Evolutionary conservation across 345 rosid genomes (phyloP).

Genomic region (Limnanthes douglasii): DNA sequence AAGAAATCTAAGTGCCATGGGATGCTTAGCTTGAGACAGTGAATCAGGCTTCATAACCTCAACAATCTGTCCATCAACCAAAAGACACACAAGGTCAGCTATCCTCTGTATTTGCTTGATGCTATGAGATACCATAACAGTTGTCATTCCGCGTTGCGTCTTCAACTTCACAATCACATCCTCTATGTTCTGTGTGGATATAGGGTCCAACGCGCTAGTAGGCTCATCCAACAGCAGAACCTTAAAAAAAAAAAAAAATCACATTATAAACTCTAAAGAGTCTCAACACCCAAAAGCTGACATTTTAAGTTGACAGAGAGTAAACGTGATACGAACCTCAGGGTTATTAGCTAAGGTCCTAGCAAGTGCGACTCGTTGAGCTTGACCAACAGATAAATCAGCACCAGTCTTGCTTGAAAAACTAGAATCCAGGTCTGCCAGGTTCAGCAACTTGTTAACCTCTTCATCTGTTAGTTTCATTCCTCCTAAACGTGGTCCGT

Average conservation of each 20-base stretch:
- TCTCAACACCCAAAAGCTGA: background rate
- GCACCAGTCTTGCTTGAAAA: constrained; percentile 30
- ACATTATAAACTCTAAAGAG: background rate
- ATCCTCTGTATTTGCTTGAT: constrained; percentile 82
- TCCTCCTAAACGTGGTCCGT: constrained; percentile 72
- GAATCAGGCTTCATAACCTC: constrained; percentile 56
- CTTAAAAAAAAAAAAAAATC: constrained; percentile 7
- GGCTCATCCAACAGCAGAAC: constrained; percentile 77
- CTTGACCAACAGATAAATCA: constrained; percentile 77
- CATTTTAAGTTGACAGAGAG: background rate
- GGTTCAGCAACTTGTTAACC: constrained; percentile 36
- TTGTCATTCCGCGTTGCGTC: constrained; percentile 45
- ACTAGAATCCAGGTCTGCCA: constrained; percentile 68
- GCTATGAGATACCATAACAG: constrained; percentile 72
- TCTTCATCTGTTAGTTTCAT: constrained; percentile 37
- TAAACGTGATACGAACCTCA: constrained; percentile 40
- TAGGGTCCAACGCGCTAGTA: constrained; percentile 77
- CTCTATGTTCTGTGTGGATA: constrained; percentile 77
- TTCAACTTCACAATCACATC: constrained; percentile 65
- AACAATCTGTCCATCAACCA: constrained; percentile 64
- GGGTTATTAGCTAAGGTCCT: constrained; percentile 84
- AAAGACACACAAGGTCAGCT: constrained; percentile 68
- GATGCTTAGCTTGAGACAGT: constrained; percentile 63
- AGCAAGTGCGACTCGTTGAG: constrained; percentile 91
- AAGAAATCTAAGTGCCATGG: constrained; percentile 65